A percentile compares a stretch with the other conserved stretches of the same genome.
Conservation (phyloP, 352 stramenopile genomes). For the Globisporangium spinosum region DNA sequence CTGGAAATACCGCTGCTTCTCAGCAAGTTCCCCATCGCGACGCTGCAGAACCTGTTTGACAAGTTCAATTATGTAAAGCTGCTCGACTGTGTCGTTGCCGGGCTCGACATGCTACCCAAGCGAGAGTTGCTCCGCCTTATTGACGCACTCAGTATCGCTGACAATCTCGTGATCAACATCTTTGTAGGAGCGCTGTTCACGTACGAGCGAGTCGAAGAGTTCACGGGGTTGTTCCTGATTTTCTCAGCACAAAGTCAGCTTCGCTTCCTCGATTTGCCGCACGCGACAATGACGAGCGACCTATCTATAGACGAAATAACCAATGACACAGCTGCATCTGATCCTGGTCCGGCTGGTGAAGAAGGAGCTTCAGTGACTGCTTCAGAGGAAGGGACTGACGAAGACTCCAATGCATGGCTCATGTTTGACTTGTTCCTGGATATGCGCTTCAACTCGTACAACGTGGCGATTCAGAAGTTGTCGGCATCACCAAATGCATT, state of each 20-base stretch:
- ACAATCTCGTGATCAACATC: slow-evolving; percentile 26
- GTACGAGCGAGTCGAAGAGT: slow-evolving; percentile 29
- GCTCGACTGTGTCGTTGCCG: slow-evolving; percentile 34
- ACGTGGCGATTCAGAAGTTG: slow-evolving; percentile 48
- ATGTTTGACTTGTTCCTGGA: slow-evolving; percentile 54
- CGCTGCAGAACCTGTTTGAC: slow-evolving; percentile 39
- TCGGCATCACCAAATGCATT: slow-evolving; percentile 24
- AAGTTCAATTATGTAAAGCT: slow-evolving; percentile 54
- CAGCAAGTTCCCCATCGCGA: slow-evolving; percentile 47
- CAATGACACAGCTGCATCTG: slow-evolving; percentile 3
- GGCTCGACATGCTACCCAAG: slow-evolving; percentile 34
- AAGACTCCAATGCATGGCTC: slow-evolving; percentile 4
- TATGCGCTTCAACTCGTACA: slow-evolving; percentile 28
- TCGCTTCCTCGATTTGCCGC: slow-evolving; percentile 33
- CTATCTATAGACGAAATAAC: slow-evolving; percentile 16
- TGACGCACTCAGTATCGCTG: slow-evolving; percentile 35
- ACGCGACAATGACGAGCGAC: slow-evolving; percentile 5
- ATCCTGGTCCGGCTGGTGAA: background rate
- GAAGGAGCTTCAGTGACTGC: background rate
- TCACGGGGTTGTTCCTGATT: slow-evolving; percentile 41
- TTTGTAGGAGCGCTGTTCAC: slow-evolving; percentile 40
- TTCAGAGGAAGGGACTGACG: background rate
- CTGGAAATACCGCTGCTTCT: slow-evolving; percentile 32
- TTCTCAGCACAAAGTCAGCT: slow-evolving; percentile 36
- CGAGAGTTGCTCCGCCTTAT: slow-evolving; percentile 46